Evolutionary conservation across 768 basidiomycete species (phyloP), one percentile per base, ranked within the genome.

Genomic region (Auricularia sp.): DNA sequence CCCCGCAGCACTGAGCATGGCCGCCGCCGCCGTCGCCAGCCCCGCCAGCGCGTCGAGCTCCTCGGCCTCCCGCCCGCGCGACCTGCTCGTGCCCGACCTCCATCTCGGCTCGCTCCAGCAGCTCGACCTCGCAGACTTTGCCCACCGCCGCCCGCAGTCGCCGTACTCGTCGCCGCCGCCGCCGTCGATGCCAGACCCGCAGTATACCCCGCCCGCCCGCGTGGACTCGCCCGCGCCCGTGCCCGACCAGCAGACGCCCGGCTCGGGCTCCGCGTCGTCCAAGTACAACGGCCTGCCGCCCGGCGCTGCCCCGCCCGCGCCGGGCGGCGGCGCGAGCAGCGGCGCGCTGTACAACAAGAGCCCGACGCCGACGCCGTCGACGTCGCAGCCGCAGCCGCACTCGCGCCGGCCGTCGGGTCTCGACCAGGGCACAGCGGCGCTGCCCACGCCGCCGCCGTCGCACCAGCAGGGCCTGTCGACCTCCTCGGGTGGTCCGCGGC

Each of bases 21-120:
- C 47, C 47, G 47, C 47, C 47, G 47, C 47, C 47, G 21, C 16
- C 47, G 8, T 51, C 47, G 47, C 18, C 29, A 29, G 29, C 29
- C 29, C 29, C 18, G 14, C 47, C 2, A 16, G 47, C 47, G 6
- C 47, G 47, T 51, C 47, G 47, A 18, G 18, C 47, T 18, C 11
- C 47, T 51, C 47, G 47, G 14, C 47, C 18, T 18, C 18, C 47
- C 47, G 11, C 47, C 11, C 47, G 47, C 47, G 47, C 47, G 47
- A 51, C 47, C 47, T 51, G 47, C 47, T 59, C 34, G 56, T 59
- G 24, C 56, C 56, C 8, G 56, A 59, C 14, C 24, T 59, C 14
- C 56, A 59, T 24, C 56, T 59, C 34, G 56, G 56, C 29, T 59
- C 56, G 13, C 56, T 59, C 24, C 56, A 59, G 56, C 16, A 59